Evolutionary conservation across 2,329 filamentous ascomycete genomes (phyloP), one percentile per base, ranked within the genome.

Genomic region (Exophiala aquamarina): DNA sequence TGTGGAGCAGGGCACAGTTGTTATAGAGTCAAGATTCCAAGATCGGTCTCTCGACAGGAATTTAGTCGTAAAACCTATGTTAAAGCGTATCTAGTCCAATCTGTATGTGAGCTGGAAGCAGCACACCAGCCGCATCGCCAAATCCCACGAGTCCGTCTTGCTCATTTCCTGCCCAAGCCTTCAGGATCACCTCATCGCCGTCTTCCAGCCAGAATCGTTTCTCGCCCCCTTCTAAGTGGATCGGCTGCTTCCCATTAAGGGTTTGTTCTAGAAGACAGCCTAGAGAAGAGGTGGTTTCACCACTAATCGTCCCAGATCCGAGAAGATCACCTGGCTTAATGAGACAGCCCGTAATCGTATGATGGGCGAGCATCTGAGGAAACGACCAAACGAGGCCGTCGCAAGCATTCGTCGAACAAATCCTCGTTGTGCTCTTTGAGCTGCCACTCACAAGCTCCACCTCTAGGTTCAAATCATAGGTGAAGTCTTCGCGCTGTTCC

Each of bases 361-460:
- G 87, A 63, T 92, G 87, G 1, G 87, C 79, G 32, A 92, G 72
- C 86, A 91, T 90, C 65, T 92, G 87, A 3, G 84, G 79, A 68
- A 91, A 92, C 0, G 86, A 89, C 75, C 82, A 92, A 13, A 91
- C 72, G 8, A 91, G 72, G 60, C n/a, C 6, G 32, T 91, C 78
- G 54, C 74, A 78, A 7, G 81, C 78, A 48, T 75, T 84, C 50
- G 75, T 84, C 49, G 67, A 74, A 1, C 76, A 73, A 35, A 90
- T 76, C 0, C 77, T 78, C 0, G 78, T 81, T 0, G 75, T 32
- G 21, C 69, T 40, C 70, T 70, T 19, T 76, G 77, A 8, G 72
- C 47, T 64, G 71, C 46, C 69, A 49, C 52, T 55, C 42, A 21
- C n/a, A 13, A 29, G 5, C 36, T 31, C 13, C 32, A 90, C 77